Conservation (phyloP, 345 rosid genomes). For the Acer yangbiense region DNA sequence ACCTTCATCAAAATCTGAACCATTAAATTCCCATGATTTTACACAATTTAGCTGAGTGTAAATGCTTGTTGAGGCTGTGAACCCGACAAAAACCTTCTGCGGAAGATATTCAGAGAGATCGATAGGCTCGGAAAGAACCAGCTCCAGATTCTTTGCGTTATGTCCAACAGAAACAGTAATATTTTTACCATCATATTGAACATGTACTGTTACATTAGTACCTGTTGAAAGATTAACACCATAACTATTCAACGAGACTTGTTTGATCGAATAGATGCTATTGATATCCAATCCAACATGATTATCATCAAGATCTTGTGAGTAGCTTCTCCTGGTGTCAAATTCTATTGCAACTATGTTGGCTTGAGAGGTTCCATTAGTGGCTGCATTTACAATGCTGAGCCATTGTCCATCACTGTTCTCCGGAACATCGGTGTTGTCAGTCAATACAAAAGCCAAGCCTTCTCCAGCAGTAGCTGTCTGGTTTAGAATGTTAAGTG, state of each 20-base stretch:
- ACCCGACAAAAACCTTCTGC: too few relatives aligned
- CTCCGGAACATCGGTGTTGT: slow-evolving; percentile 25
- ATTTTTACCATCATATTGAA: slow-evolving; percentile 49
- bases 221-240: slow-evolving; percentile 34
- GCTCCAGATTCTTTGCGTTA: slow-evolving; percentile 23
- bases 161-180: slow-evolving; percentile 43
- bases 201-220: slow-evolving; percentile 17
- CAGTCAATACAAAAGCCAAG: slow-evolving; percentile 59
- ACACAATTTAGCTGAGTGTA: too few relatives aligned
- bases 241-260: slow-evolving; percentile 26
- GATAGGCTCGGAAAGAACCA: slow-evolving; percentile 36
- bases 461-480: slow-evolving; percentile 70
- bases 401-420: slow-evolving; percentile 69
- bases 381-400: slow-evolving; percentile 46
- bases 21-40: too few relatives aligned
- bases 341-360: too few relatives aligned
- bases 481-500: slow-evolving; percentile 41
- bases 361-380: too few relatives aligned
- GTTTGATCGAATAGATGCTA: too few relatives aligned
- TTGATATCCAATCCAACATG: too few relatives aligned
- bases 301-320: too few relatives aligned
- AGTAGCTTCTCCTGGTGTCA: too few relatives aligned
- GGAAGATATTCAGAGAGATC: too few relatives aligned
- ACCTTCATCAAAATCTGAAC: slow-evolving; percentile 26
- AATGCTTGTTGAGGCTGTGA: too few relatives aligned